phyloP scores from a whole-genome alignment of 495 filamentous ascomycete species.

The Penicillium odoratum region DNA sequence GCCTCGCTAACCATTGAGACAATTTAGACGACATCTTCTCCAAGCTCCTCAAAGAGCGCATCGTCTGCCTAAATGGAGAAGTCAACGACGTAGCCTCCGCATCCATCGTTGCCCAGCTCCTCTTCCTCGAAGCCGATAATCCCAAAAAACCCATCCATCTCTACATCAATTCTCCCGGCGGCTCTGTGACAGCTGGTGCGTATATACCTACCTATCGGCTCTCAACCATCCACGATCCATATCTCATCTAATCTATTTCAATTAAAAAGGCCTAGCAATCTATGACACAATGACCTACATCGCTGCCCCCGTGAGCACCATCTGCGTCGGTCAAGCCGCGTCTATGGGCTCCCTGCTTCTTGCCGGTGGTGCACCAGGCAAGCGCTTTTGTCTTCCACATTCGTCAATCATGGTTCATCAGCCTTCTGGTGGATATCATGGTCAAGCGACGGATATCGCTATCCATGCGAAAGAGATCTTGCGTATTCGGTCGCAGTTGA shows the following conservation, averaged over 20 bases:
- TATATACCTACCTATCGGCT: not conserved
- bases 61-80: slow-evolving; percentile 89
- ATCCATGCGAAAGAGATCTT: slow-evolving; percentile 98
- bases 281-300: slow-evolving; percentile 99
- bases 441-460: slow-evolving; percentile 88
- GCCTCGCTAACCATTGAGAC: slow-evolving; percentile 21
- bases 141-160: slow-evolving; percentile 92
- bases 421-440: slow-evolving; percentile 85
- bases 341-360: slow-evolving; percentile 92
- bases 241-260: too few species aligned
- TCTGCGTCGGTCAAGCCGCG: slow-evolving; percentile 92
- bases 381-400: slow-evolving; percentile 87
- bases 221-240: too few species aligned
- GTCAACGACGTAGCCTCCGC: slow-evolving; percentile 89
- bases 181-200: slow-evolving; percentile 82
- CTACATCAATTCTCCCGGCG: slow-evolving; percentile 96
- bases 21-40: slow-evolving; percentile 79
- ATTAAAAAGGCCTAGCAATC: slow-evolving; percentile 71
- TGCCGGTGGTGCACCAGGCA: slow-evolving; percentile 80
- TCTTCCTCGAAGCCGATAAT: slow-evolving; percentile 97
- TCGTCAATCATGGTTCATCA: slow-evolving; percentile 96
- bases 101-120: slow-evolving; percentile 89
- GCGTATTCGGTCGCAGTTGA: slow-evolving; percentile 78
- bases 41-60: slow-evolving; percentile 81
- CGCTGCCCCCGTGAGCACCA: slow-evolving; percentile 84